Base-by-base conservation (phyloP, 208 protist genomes). In the Phytomonas sp. region DNA sequence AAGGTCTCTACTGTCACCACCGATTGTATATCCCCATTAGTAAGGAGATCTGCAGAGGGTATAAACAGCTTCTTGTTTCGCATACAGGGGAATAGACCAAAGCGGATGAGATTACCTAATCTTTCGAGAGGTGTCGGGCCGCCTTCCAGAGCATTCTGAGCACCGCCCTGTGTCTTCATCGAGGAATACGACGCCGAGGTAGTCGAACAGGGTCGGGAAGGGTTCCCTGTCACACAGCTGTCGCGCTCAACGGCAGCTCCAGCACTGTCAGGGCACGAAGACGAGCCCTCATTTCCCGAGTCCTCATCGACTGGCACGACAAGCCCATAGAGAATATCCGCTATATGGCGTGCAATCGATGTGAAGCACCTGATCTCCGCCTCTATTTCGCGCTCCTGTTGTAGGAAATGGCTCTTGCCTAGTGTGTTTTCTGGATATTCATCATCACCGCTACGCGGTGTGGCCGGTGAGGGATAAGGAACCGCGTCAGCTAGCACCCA, bases 1-100 rank as follows among this genome's bases (percentile, higher is more conserved):
- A 96, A 78, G 30, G 87, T 81, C 79, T 96, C 91, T 51, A 93
- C 88, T 0, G 86, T 87, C 5, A 93, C 88, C 51, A 96, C 80
- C 28, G 83, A 71, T 60, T 85, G 85, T 13, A 93, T 62, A 26
- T 85, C 82, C 28, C 87, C 85, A 60, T 93, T 78, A 17, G 70
- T 77, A 64, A 93, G 68, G 20, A 83, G 67, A 60, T 76, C 77
- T 0, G 82, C 78, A 0, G 89, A 87, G 4, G 84, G 76, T 20
- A 75, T 46, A 69, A 88, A 95, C 7, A 93, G 82, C 60, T 80
- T 78, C 30, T 67, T 37, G 37, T 81, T 89, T 67, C 83, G 85
- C 72, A 89, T 65, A 64, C 85, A 92, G 9, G 86, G 83, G 53
- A 95, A 72, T 28, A 95, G 75, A 6, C 79, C 87, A 76, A 77